These are phyloP conservation scores for Hypoxylon sp. DNA, from an alignment of 2,329 filamentous ascomycete genomes.

Conservation along the genomic window DNA sequence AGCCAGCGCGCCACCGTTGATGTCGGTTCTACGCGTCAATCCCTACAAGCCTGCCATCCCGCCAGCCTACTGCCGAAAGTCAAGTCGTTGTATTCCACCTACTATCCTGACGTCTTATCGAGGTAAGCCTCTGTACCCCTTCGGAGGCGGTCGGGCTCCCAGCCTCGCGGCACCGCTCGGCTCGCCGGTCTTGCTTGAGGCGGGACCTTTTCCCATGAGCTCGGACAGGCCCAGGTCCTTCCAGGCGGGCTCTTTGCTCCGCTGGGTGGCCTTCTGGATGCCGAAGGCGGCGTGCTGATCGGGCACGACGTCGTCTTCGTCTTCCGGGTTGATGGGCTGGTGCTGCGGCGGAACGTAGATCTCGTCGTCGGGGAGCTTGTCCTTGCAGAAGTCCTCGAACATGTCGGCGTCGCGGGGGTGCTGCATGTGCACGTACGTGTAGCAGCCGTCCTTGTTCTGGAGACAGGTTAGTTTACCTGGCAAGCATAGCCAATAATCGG, in stretches of 20 bases:
- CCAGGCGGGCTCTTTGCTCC: slow-evolving; percentile 75
- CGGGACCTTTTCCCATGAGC: slow-evolving; percentile 69
- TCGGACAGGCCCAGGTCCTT: slow-evolving; percentile 77
- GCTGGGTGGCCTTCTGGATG: slow-evolving; percentile 81
- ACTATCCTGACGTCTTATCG: slow-evolving; percentile 39
- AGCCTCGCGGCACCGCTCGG: slow-evolving; percentile 7
- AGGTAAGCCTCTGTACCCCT: slow-evolving; percentile 45
- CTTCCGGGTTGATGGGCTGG: slow-evolving; percentile 84
- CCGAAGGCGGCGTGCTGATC: slow-evolving; percentile 90
- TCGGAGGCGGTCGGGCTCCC: neutral
- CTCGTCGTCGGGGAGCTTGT: slow-evolving; percentile 76
- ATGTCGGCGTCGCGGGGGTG: slow-evolving; percentile 76
- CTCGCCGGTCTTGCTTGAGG: slow-evolving; percentile 32
- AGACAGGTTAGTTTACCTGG: slow-evolving; percentile 11
- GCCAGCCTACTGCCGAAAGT: neutral
- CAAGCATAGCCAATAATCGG: neutral
- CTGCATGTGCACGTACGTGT: slow-evolving; percentile 80
- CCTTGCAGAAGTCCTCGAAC: slow-evolving; percentile 78
- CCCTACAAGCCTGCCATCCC: neutral
- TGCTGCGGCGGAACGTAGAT: slow-evolving; percentile 83
- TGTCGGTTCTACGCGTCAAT: neutral
- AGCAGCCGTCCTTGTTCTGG: slow-evolving; percentile 76
- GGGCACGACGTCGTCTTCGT: slow-evolving; percentile 87
- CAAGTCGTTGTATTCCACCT: slow-evolving; percentile 14
- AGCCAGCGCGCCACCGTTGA: slow-evolving; percentile 14